These are phyloP conservation scores for Vaccinium darrowii DNA, from an alignment of 148 eudicot species.

Conservation along the genomic window DNA sequence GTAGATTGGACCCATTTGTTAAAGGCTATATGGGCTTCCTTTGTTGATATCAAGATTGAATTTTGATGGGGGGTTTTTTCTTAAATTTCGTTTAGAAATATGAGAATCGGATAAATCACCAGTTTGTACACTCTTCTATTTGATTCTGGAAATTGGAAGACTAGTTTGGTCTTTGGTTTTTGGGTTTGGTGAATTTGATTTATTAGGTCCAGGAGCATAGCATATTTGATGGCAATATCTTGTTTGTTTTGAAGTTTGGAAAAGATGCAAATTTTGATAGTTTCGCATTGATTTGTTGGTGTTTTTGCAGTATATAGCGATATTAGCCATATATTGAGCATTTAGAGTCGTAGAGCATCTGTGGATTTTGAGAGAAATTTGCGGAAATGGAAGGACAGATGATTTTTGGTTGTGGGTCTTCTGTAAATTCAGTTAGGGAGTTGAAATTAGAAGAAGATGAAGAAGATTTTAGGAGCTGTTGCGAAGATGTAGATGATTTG, in stretches of 20 bases:
- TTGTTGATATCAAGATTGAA: background rate
- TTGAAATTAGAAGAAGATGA: constrained; percentile 59
- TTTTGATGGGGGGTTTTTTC: constrained; percentile 7
- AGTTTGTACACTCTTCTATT: background rate
- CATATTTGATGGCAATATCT: background rate
- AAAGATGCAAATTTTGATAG: background rate
- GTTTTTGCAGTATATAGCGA: background rate
- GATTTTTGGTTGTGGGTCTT: constrained; percentile 13
- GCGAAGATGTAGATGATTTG: constrained; percentile 49
- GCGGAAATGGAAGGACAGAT: constrained; percentile 36
- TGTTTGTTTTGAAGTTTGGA: background rate
- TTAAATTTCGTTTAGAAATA: background rate
- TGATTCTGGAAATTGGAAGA: background rate
- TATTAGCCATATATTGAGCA: background rate
- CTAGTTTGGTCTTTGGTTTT: background rate
- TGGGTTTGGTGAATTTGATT: constrained; percentile 1
- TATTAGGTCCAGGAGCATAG: background rate
- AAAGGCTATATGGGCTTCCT: background rate
- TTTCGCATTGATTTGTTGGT: background rate
- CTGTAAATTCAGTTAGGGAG: constrained; percentile 13
- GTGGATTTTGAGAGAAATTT: background rate
- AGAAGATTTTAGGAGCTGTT: constrained; percentile 75
- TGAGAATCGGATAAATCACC: background rate
- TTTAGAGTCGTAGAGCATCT: background rate
- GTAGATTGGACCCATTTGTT: background rate